Percentiles rank a stretch among this genome's conserved stretches.
Conservation (phyloP, 768 basidiomycete species). For the Boletus vermiculosoides region DNA sequence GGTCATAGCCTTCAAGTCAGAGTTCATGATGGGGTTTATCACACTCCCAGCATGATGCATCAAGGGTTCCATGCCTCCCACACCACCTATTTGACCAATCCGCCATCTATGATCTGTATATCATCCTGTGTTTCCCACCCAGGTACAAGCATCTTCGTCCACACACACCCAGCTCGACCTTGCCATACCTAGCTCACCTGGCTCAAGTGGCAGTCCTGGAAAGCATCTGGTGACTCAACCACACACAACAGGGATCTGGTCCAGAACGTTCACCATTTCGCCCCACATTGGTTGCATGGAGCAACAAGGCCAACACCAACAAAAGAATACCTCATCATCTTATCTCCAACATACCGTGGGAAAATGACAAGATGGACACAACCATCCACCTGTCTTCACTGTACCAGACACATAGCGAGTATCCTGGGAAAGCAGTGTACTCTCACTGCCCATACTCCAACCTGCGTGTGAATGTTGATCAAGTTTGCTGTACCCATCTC, state of each 20-base stretch:
- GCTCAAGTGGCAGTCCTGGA: background rate
- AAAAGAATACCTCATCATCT: background rate
- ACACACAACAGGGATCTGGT: background rate
- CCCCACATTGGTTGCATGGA: background rate
- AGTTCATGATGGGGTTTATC: too few relatives aligned
- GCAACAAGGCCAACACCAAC: background rate
- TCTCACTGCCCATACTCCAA: background rate
- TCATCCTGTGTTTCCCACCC: too few relatives aligned
- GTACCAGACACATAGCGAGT: background rate
- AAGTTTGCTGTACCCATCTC: background rate
- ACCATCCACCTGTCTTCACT: background rate
- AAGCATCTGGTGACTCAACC: background rate
- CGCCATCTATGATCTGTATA: background rate
- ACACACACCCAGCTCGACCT: background rate
- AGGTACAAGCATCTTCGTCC: background rate
- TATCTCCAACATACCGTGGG: background rate
- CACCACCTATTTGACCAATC: too few relatives aligned
- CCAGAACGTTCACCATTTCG: background rate
- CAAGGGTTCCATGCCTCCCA: too few relatives aligned
- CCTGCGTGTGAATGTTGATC: background rate
- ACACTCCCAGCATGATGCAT: too few relatives aligned
- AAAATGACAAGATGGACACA: background rate
- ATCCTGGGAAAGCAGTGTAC: background rate
- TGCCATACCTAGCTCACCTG: too few relatives aligned
- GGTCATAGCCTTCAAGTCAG: too few relatives aligned